Base-by-base conservation (phyloP, 768 basidiomycete genomes). In the Rhodotorula babjevae region DNA sequence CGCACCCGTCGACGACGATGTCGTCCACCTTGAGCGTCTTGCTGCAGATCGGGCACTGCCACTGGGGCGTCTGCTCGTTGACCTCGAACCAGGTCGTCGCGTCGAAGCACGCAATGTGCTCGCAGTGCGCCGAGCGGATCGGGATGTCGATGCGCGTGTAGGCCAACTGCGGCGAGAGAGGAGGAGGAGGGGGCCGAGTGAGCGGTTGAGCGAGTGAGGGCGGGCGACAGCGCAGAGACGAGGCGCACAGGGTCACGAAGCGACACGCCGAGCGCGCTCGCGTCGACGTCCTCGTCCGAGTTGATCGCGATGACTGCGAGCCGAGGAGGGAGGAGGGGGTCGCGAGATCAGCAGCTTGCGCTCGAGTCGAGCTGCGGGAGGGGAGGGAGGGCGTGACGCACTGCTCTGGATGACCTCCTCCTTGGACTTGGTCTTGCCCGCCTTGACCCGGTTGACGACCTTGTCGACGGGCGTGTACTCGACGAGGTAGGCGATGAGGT, bases 1-100 rank as follows among this genome's bases (percentile, higher is more conserved):
- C 86, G 56, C 81, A 93, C 94, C 93, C 94, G 79, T 99, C 96
- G 69, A 95, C 85, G 50, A 96, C 89, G 49, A 99, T 83, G 71
- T 97, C 92, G 47, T 89, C 89, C 29, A 87, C 82, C 74, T 88
- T 87, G 65, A 99, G 81, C 59, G 85, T 83, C 78, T 87, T 88
- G 80, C 92, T 91, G 81, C 96, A 98, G 56, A 93, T 89, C 40
- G 96, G 95, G 81, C 96, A 98, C 59, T 89, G 81, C 90, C 91
- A 99, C 44, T 93, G 93, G 4, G 95, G 96, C 16, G 93, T 97
- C 82, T 92, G 89, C 78, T 95, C 91, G 87, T 96, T 98, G 80
- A 95, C 87, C 10, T 89, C 89, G 78, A 90, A 92, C 93, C 93
- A 99, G 53, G 90, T 92, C 27, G 85, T 85, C 0, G 93, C 93